phyloP scores from a whole-genome alignment of 2,329 filamentous ascomycete genomes.

The Neonectria faginata region DNA sequence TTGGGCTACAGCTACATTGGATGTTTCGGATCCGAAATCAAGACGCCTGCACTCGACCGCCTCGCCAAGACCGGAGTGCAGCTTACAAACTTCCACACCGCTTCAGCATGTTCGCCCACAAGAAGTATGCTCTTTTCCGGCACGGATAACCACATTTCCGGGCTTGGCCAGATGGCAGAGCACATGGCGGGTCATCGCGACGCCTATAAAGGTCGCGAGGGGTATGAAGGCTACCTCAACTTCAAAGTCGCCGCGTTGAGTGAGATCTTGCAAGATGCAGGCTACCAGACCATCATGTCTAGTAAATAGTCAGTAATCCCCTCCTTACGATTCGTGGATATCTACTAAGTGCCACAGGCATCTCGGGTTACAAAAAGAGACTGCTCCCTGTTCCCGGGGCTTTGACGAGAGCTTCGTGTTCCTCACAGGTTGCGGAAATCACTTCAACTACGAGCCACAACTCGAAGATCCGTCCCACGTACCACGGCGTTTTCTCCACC shows the following conservation, averaged over 20 bases:
- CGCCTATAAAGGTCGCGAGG: constrained; percentile 29
- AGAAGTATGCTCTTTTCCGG: constrained; percentile 70
- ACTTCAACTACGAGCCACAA: constrained; percentile 65
- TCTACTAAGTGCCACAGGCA: constrained; percentile 24
- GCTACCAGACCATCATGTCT: constrained; percentile 48
- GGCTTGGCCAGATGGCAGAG: constrained; percentile 67
- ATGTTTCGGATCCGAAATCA: constrained; percentile 67
- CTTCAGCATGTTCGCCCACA: constrained; percentile 69
- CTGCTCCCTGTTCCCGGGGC: constrained; percentile 42
- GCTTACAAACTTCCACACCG: constrained; percentile 69
- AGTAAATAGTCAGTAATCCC: constrained; percentile 44
- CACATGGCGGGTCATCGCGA: constrained; percentile 23
- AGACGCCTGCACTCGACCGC: constrained; percentile 66
- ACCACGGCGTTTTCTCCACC: constrained; percentile 8
- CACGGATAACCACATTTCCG: constrained; percentile 66
- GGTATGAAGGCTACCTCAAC: constrained; percentile 50
- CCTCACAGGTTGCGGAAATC: constrained; percentile 59
- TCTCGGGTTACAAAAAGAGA: constrained; percentile 31
- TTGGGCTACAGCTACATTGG: constrained; percentile 44
- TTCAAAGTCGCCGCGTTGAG: constrained; percentile 45
- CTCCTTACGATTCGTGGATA: too few relatives aligned
- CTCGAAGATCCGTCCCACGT: constrained; percentile 36
- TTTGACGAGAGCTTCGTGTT: constrained; percentile 58
- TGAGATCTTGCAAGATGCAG: constrained; percentile 47
- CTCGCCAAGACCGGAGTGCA: constrained; percentile 59